phyloP scores from a whole-genome alignment of 192 early-diverging fungal species.

The Mycoemilia scoparia region DNA sequence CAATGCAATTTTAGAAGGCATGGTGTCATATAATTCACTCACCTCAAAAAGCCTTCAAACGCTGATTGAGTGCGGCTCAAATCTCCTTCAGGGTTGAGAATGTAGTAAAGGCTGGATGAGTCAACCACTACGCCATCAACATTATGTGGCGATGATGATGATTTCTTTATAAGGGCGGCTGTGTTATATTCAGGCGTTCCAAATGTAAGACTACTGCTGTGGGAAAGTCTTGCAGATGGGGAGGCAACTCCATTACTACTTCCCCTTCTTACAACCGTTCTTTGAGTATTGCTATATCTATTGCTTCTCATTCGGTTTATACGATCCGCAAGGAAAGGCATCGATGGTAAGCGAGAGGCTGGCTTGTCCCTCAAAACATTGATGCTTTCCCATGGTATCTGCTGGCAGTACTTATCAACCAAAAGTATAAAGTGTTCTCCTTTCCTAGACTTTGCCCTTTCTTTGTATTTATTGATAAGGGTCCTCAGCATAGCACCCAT shows the following conservation, averaged over 20 bases:
- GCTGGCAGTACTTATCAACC: constrained; percentile 66
- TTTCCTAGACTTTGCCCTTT: constrained; percentile 6
- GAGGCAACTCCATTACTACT: too few relatives aligned
- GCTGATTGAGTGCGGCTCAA: constrained; percentile 59
- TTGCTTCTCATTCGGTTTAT: constrained; percentile 30
- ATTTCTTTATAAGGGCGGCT: background rate
- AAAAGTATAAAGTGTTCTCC: constrained; percentile 60
- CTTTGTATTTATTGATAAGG: background rate
- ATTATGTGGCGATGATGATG: background rate
- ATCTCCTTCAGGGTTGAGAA: constrained; percentile 85
- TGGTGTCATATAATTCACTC: background rate
- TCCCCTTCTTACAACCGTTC: too few relatives aligned
- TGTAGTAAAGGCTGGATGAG: constrained; percentile 41
- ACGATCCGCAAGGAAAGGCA: constrained; percentile 49
- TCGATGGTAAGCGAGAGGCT: constrained; percentile 63
- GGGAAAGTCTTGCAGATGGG: too few relatives aligned
- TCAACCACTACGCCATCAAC: constrained; percentile 12
- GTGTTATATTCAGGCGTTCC: background rate
- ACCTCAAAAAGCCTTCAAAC: constrained; percentile 37
- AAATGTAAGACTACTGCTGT: background rate
- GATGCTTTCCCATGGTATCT: constrained; percentile 79
- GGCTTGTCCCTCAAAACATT: constrained; percentile 48
- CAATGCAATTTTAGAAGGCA: background rate
- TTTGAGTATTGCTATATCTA: too few relatives aligned
- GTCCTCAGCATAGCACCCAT: constrained; percentile 18